Evolutionary conservation across 352 stramenopile species (phyloP).

Genomic region (Phytophthora capsici): DNA sequence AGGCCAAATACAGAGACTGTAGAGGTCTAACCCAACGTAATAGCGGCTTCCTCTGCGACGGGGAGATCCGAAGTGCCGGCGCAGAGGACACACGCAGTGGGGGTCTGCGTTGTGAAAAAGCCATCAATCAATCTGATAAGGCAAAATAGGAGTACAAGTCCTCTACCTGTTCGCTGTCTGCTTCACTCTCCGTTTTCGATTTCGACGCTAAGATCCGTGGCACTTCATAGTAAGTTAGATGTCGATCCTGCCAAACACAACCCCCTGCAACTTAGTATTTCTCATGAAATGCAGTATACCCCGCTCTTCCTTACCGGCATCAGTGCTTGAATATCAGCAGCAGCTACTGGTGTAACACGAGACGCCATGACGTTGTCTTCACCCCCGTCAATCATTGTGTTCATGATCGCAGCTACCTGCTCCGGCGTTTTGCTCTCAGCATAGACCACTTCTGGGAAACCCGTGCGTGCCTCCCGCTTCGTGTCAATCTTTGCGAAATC

Average conservation of each 20-base stretch:
- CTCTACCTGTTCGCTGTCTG: conserved; percentile 24
- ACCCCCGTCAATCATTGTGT: conserved; percentile 78
- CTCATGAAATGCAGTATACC: no score
- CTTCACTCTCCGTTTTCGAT: conserved; percentile 17
- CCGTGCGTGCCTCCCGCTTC: conserved; percentile 83
- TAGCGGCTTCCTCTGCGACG: conserved; percentile 95
- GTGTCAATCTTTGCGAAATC: conserved; percentile 91
- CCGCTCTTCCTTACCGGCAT: conserved; percentile 43
- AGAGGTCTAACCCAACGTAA: conserved; percentile 80
- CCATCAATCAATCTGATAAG: conserved; percentile 10
- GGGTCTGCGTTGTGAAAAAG: neutral
- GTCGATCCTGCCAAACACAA: conserved; percentile 33
- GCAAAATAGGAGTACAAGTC: neutral
- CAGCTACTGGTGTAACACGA: conserved; percentile 63
- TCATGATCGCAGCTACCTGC: conserved; percentile 92
- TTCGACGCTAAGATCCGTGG: conserved; percentile 77
- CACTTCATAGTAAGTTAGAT: conserved; percentile 70
- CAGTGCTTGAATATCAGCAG: conserved; percentile 43
- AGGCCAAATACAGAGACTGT: neutral
- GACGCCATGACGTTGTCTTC: conserved; percentile 84
- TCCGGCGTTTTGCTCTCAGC: conserved; percentile 91
- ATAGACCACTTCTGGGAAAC: conserved; percentile 97
- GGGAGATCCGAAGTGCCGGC: conserved; percentile 96
- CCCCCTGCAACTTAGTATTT: no score
- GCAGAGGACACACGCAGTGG: conserved; percentile 87